phyloP scores from a whole-genome alignment of 2,329 filamentous ascomycete genomes.

The Arthrocladium fulminans region DNA sequence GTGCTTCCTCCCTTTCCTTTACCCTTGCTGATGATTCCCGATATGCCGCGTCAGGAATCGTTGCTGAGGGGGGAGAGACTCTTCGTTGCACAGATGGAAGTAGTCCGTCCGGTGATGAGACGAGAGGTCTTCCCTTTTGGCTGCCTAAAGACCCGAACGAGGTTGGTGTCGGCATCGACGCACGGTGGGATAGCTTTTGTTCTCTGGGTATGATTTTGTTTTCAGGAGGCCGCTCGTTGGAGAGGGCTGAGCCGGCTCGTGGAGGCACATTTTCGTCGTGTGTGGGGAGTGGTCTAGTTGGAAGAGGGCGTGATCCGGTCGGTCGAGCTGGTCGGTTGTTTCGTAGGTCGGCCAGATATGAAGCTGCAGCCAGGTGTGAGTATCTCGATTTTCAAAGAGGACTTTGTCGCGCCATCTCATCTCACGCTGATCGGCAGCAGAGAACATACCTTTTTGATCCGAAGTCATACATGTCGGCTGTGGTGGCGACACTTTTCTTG shows the following conservation, averaged over 20 bases:
- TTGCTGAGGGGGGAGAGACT: conserved; percentile 29
- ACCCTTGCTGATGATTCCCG: conserved; percentile 46
- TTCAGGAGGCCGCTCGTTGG: neutral
- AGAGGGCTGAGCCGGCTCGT: conserved; percentile 36
- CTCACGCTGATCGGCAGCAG: neutral
- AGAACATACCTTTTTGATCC: conserved; percentile 37
- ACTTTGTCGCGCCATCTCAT: conserved; percentile 14
- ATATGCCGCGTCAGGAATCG: conserved; percentile 38
- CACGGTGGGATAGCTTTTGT: conserved; percentile 5
- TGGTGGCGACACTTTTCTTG: conserved; percentile 39
- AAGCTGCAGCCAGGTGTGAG: conserved; percentile 35
- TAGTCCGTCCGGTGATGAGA: conserved; percentile 28
- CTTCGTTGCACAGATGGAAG: conserved; percentile 27
- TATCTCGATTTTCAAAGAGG: conserved; percentile 18
- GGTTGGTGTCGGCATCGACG: conserved; percentile 11
- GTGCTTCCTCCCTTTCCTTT: conserved; percentile 51
- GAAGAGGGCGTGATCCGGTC: conserved; percentile 52
- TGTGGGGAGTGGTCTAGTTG: conserved; percentile 36
- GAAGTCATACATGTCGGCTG: conserved; percentile 39
- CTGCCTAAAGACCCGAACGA: conserved; percentile 11
- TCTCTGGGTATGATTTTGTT: neutral
- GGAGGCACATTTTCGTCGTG: conserved; percentile 28
- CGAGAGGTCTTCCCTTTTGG: conserved; percentile 29
- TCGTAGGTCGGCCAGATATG: conserved; percentile 52
- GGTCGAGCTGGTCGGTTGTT: conserved; percentile 49